Evolutionary conservation across 1,284 basidiomycete species (phyloP).

Genomic region (Fomitopsis schrenkii): DNA sequence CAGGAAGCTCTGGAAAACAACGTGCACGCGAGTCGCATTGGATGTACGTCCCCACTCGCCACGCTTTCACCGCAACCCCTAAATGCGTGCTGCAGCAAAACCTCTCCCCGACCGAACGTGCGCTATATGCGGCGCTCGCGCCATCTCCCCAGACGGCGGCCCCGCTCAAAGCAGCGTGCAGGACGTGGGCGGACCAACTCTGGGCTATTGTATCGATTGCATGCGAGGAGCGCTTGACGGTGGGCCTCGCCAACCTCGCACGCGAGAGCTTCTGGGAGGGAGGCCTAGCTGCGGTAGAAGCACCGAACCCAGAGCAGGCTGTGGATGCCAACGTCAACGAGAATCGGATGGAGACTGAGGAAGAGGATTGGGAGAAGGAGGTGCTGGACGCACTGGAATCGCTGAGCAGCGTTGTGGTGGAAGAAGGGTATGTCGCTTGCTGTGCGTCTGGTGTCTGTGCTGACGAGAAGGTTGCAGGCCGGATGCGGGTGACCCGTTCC

Average conservation of each 20-base stretch:
- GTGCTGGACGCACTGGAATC: slow-evolving; percentile 49
- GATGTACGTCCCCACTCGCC: slow-evolving; percentile 42
- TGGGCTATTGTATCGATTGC: slow-evolving; percentile 90
- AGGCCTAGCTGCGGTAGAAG: slow-evolving; percentile 38
- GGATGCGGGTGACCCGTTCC: slow-evolving; percentile 78
- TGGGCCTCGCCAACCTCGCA: slow-evolving; percentile 54
- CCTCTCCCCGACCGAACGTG: slow-evolving; percentile 74
- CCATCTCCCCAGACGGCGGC: slow-evolving; percentile 74
- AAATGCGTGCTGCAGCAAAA: slow-evolving; percentile 41
- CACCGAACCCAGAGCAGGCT: slow-evolving; percentile 32
- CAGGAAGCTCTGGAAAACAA: slow-evolving; percentile 80
- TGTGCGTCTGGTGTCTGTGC: background rate
- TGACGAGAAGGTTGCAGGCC: slow-evolving; percentile 35
- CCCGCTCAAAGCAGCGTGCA: slow-evolving; percentile 75
- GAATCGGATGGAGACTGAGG: slow-evolving; percentile 35
- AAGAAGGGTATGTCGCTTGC: slow-evolving; percentile 56
- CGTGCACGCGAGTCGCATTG: slow-evolving; percentile 75
- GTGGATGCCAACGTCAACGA: slow-evolving; percentile 12
- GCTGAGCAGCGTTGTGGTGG: slow-evolving; percentile 46
- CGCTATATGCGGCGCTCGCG: slow-evolving; percentile 84
- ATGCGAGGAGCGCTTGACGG: slow-evolving; percentile 77
- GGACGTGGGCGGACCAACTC: slow-evolving; percentile 91
- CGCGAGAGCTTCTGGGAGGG: slow-evolving; percentile 61
- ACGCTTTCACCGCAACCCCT: background rate
- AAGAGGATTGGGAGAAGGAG: slow-evolving; percentile 62